These are phyloP conservation scores for Ricinus communis DNA, from an alignment of 345 rosid genomes.

Conservation along the genomic window DNA sequence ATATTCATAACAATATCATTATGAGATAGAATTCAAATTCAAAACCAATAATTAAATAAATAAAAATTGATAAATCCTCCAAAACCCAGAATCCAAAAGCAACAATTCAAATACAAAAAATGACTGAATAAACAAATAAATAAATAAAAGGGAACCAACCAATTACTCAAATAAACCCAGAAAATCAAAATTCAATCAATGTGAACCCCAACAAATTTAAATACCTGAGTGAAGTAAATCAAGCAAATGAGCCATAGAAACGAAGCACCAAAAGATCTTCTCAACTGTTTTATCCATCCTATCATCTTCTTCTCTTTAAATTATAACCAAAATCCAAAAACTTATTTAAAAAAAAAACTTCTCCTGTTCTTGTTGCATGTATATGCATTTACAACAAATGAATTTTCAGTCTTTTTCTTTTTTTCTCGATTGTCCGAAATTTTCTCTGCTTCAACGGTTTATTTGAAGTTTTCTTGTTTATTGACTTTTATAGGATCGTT, in stretches of 20 bases:
- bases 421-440: background rate
- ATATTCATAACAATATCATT: background rate
- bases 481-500: background rate
- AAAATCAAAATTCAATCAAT: background rate
- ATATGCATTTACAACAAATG: too few relatives aligned
- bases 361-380: background rate
- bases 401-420: background rate
- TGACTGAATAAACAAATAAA: too few relatives aligned
- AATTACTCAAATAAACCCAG: background rate
- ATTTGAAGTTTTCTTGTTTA: background rate
- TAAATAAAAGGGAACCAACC: background rate
- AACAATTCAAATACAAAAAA: too few relatives aligned
- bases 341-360: background rate
- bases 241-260: constrained; percentile 92
- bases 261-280: constrained; percentile 64
- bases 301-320: constrained; percentile 47
- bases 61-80: background rate
- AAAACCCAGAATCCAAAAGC: background rate
- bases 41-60: background rate
- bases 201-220: too few relatives aligned
- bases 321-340: background rate
- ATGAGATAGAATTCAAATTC: background rate
- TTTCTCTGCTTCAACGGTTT: constrained; percentile 12
- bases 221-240: constrained; percentile 90
- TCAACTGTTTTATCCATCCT: constrained; percentile 58